Evolutionary conservation across 2,329 filamentous ascomycete species (phyloP), one percentile per base, ranked within the genome.

Genomic region (Curvularia lunata): DNA sequence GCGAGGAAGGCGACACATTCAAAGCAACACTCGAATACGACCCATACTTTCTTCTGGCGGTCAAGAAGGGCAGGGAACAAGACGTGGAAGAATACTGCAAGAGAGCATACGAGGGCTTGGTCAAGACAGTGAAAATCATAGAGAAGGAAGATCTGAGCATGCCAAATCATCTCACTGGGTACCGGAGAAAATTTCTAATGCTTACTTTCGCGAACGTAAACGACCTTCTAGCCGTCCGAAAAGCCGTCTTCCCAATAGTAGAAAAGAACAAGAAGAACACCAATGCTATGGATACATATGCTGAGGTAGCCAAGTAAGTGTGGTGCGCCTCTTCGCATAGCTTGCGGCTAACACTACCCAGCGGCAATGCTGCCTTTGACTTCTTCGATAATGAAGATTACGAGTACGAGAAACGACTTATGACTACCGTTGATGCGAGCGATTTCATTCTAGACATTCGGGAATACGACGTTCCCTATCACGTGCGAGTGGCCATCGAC

Each of bases 401-500:
- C 85, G 86, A 89, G 79, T 86, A 92, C 76, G 90, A 95, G 77
- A 86, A 85, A 88, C 88, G 89, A 85, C 83, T 84, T 81, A 92
- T 89, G 82, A 85, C 85, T 76, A 88, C 92, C 80, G 83, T 88
- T 68, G 93, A 98, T 78, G 92, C 94, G 58, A 97, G 92, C 84
- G 94, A 98, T 84, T 97, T 89, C 78, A 92, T 99, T 84, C 86
- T 97, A 80, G 96, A 99, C 85, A 96, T 99, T 77, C 88, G 95
- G 84, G 95, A 99, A 82, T 99, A 96, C 79, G 95, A 99, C 79
- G 96, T 99, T 71, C 96, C 95, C 65, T 99, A 99, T 82, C 95
- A 99, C 83, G 95, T 99, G 74, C 88, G 95, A 85, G 94, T 99
- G 80, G 91, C 96, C 79, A 99, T 99, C 80, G 95, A 99, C 80